Evolutionary conservation across 352 stramenopile genomes (phyloP).

Genomic region (Pythium chondricola): DNA sequence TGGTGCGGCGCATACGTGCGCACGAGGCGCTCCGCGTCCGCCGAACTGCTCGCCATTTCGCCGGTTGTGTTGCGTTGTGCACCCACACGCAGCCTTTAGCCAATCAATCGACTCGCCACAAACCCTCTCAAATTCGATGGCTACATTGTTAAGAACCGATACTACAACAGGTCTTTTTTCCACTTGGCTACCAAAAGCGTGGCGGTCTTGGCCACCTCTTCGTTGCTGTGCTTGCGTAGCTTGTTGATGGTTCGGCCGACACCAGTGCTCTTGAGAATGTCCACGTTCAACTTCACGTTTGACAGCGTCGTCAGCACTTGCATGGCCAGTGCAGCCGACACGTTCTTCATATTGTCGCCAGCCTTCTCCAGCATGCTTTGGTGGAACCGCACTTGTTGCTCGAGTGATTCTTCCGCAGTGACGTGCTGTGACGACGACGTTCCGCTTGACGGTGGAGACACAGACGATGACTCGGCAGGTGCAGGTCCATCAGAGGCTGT

Average conservation of each 20-base stretch:
- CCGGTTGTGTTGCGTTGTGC: neutral
- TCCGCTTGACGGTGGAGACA: neutral
- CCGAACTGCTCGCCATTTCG: neutral
- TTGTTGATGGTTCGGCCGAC: constrained; percentile 84
- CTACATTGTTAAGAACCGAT: constrained; percentile 1
- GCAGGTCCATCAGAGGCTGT: neutral
- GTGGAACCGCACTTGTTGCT: constrained; percentile 60
- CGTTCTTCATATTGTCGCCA: constrained; percentile 59
- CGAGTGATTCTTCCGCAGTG: constrained; percentile 40
- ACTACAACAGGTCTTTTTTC: constrained; percentile 78
- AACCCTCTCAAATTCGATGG: constrained; percentile 18
- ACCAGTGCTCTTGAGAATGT: constrained; percentile 80
- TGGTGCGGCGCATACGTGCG: constrained; percentile 23
- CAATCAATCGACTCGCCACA: constrained; percentile 17
- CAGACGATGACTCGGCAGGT: neutral
- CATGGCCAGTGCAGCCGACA: constrained; percentile 53
- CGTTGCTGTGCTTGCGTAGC: constrained; percentile 63
- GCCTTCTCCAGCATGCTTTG: constrained; percentile 72
- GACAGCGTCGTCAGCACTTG: constrained; percentile 68
- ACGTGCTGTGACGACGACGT: neutral
- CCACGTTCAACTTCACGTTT: constrained; percentile 65
- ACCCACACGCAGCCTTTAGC: constrained; percentile 1
- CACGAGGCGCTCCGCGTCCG: constrained; percentile 5
- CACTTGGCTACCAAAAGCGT: constrained; percentile 75
- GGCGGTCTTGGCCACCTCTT: constrained; percentile 56